phyloP scores from a whole-genome alignment of 1,284 basidiomycete genomes.

The Hymenochaete sp. region DNA sequence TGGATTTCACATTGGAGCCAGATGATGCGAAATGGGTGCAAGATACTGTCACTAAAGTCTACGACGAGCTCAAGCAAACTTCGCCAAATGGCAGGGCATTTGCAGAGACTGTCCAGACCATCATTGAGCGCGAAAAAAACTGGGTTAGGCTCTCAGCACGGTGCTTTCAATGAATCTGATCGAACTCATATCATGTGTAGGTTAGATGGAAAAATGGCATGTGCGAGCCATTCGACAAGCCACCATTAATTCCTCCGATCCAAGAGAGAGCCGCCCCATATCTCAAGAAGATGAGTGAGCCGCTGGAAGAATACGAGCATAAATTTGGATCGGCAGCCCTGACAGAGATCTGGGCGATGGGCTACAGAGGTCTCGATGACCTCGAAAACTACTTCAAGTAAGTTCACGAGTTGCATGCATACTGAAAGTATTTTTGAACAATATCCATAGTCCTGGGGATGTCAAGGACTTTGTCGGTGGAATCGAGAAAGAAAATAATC shows the following conservation, averaged over 20 bases:
- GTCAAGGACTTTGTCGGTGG: constrained; percentile 65
- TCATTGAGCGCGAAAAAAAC: constrained; percentile 74
- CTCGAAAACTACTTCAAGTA: constrained; percentile 60
- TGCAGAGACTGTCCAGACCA: constrained; percentile 57
- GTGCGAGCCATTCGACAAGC: constrained; percentile 68
- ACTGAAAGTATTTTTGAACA: neutral
- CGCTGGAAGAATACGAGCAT: constrained; percentile 51
- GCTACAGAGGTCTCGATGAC: constrained; percentile 54
- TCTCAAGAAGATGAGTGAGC: constrained; percentile 44
- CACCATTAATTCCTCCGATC: constrained; percentile 38
- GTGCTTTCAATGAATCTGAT: too few species aligned
- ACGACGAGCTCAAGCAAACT: constrained; percentile 66
- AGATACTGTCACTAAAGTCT: constrained; percentile 52
- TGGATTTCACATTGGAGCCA: constrained; percentile 67
- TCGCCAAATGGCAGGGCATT: constrained; percentile 67
- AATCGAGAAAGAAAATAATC: constrained; percentile 54
- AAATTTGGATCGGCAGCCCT: constrained; percentile 54
- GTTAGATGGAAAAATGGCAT: constrained; percentile 70
- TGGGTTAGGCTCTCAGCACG: constrained; percentile 45
- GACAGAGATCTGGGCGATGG: constrained; percentile 75
- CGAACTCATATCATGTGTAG: constrained; percentile 13
- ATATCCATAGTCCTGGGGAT: constrained; percentile 46
- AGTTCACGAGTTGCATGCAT: constrained; percentile 22
- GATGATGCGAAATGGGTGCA: constrained; percentile 66
- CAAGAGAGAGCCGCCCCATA: constrained; percentile 44